Evolutionary conservation across 306 rosid genomes (phyloP), one percentile per base, ranked within the genome.

Genomic region (Purshia tridentata): DNA sequence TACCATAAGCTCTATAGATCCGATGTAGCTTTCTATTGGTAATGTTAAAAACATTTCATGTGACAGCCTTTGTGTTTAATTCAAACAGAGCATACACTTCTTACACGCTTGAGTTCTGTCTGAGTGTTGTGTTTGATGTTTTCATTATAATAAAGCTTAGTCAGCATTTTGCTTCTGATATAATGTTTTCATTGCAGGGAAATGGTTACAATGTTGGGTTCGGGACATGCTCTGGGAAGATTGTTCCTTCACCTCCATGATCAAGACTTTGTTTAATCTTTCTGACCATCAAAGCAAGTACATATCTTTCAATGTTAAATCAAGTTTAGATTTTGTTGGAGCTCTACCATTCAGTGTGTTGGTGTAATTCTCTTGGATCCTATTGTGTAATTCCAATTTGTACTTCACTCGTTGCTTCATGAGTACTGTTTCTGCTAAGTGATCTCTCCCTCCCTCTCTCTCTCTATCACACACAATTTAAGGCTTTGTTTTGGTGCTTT

Each of bases 121-220:
- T n/a, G 47, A 5, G 47, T 64, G 74, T 40, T 9, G 9, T 29
- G 15, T 51, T 49, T 49, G n/a, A 12, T 49, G 4, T 5, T 49
- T 49, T 49, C 4, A 12, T 14, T 5, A 49, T 12, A 53, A 0
- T 53, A 9, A 7, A 53, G 23, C 58, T 23, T 23, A 1, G 29
- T 23, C 29, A 23, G 29, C 29, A 23, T 47, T 47, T 47, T 51
- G 56, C 22, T 29, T 9, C 8, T 9, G 49, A 50, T 50, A 14
- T n/a, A 50, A 41, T 40, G 49, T 62, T 37, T 71, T 52, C 55
- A 69, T 73, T 81, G 81, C 89, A 89, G 98, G 98, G 98, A 51
- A 55, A 83, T 58, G 90, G 89, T 61, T 91, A 90, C 93, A 93
- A 81, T 18, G 65, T 93, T 57, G 98, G 98, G 44, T 93, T 93